Evolutionary conservation across 495 filamentous ascomycete species (phyloP), one percentile per base, ranked within the genome.

Genomic region (Staphylotrichum longicolle): DNA sequence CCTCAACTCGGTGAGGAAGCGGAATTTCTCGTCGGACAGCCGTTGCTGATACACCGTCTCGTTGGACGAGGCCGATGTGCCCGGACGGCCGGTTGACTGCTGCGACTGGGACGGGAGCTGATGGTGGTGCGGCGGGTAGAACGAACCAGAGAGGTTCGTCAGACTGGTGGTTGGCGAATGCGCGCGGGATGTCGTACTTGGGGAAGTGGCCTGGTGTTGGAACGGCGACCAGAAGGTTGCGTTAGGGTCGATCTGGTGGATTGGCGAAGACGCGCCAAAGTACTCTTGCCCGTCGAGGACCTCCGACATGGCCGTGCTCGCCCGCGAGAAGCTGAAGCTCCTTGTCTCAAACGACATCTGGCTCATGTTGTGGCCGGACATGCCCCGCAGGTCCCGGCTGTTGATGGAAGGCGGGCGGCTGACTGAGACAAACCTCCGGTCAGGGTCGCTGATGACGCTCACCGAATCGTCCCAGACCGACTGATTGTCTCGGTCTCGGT

Each of bases 191-290:
- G 74, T 81, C 1, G 85, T 82, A 65, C 83, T 87, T 14, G 80
- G 78, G 11, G 83, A 84, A 39, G 84, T 84, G 63, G 86, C 77
- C 34, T 84, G 82, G 50, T 77, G 77, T 46, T 91, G 85, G 58
- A 91, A 88, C 0, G 89, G 88, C 5, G 91, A 94, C 91, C 91
- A 96, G 73, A 93, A 96, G 0, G 91, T 94, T 15, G 87, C 86
- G 52, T 83, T 83, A 4, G 90, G 88, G 69, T 93, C 91, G 51
- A 89, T 87, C 1, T 87, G 87, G 54, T 90, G 79, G 3, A 87
- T 85, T 1, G 88, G 87, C 54, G 86, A 88, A 1, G 82, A 81
- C 52, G 78, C 78, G 8, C 84, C 87, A 62, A 89, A 86, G 62
- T 88, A 86, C 50, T 91, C 88, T 34, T 82, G 85, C 5, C 87